Evolutionary conservation across 495 filamentous ascomycete species (phyloP), one percentile per base, ranked within the genome.

Genomic region (Penicillium crystallinum): DNA sequence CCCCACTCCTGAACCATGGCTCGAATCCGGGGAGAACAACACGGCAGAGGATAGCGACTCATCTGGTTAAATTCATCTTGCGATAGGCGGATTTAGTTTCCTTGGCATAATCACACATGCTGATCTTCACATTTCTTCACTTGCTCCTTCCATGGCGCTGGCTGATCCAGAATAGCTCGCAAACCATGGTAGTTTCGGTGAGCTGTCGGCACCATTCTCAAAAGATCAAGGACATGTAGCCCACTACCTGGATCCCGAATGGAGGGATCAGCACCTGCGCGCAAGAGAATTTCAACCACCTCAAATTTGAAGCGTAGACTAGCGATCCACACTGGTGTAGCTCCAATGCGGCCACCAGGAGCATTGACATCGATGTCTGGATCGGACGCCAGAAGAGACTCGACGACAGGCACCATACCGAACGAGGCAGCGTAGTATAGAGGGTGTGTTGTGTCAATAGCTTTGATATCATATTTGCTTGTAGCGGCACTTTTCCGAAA

Each of bases 341-440:
- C 57, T 25, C 57, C 56, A 6, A 49, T 36, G 14, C 61, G 61
- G 15, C 61, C 61, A 19, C 61, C 61, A 2, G 40, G 57, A 11
- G 57, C 61, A 58, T 63, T 53, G 12, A 64, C 34, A 36, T 64
- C 47, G 14, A 64, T n/a, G 18, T 46, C 36, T 1, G 53, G 49
- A 21, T 58, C 55, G 10, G 58, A 54, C 18, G 17, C 42, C 2
- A 64, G 49, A 17, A 64, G 54, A 19, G 56, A 49, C 19, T 58
- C 50, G 30, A 64, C 50, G 6, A 64, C 61, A 23, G 58, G 46
- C 8, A 40, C 19, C 55, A 64, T 56, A 0, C 61, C 61, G 40
- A 58, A 64, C 1, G 61, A 64, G 10, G 55, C 50, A 2, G 61
- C 61, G 33, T 64, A 65, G 35, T 65, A 65, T 4, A 65, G 41